Evolutionary conservation across 805 yeast species (phyloP), one percentile per base, ranked within the genome.

Genomic region (Helenozyma rhizophorensis): DNA sequence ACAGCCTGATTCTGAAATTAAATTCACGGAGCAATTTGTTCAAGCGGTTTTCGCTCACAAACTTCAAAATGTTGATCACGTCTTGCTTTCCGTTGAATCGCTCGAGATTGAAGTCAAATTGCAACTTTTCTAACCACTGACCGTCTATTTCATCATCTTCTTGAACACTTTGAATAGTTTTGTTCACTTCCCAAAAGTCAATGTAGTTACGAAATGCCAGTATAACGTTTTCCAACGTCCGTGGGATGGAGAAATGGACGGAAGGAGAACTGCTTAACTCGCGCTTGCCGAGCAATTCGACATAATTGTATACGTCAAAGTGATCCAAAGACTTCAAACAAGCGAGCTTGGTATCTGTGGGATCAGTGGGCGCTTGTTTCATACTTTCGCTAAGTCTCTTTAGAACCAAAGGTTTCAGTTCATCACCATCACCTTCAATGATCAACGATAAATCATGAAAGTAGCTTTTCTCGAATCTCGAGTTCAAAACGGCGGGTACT

Each of bases 211-310:
- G 39, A 40, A 80, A 84, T 1, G 81, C 54, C 10, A 61, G 63
- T 28, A 86, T 61, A 0, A 81, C 78, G 40, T 70, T 70, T 21
- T 58, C 53, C 27, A 84, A 59, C 9, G 82, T 65, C 32, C 71
- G 68, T 0, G 98, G 98, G 3, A 76, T 60, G 0, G 80, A 76
- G 48, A 84, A 83, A 13, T 72, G 66, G 0, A 89, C 89, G 32
- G 88, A 76, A 0, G 98, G 97, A 2, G 97, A 89, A 1, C 86
- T 73, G 3, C 95, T 85, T 17, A 90, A 59, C 4, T 78, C 61
- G 39, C 86, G 62, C n/a, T 62, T 62, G 12, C 65, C 53, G 32
- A 79, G 64, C 12, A 60, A 43, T 23, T 50, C 49, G 16, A 65
- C 47, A 36, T 65, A 67, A 32, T 60, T 57, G 12, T 46, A 43